These are phyloP conservation scores for Picea glauca DNA, from an alignment of 75 land plant genomes.

Conservation along the genomic window DNA sequence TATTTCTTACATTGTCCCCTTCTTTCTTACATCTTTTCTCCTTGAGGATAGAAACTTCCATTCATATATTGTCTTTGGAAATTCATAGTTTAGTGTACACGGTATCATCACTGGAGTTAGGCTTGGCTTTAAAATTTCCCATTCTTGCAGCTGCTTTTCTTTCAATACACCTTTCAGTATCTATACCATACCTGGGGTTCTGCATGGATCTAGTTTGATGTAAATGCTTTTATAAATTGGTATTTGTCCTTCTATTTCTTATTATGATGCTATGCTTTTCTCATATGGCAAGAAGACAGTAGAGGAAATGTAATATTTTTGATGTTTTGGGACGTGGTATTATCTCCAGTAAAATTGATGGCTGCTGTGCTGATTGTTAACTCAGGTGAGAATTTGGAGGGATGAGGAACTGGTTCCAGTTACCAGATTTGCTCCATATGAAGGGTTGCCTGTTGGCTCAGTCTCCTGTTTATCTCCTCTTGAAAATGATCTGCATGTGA, in stretches of 20 bases:
- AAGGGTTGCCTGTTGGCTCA: slow-evolving; percentile 14
- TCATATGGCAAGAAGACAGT: background rate
- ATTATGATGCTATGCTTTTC: background rate
- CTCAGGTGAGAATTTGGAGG: slow-evolving; percentile 24
- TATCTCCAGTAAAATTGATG: background rate
- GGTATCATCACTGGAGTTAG: background rate
- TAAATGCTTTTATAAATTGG: background rate
- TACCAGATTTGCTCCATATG: slow-evolving; percentile 14
- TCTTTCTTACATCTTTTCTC: background rate
- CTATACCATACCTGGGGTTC: background rate
- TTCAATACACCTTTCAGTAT: background rate
- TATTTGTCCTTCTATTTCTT: background rate
- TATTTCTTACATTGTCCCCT: background rate
- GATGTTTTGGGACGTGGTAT: background rate
- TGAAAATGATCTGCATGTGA: slow-evolving; percentile 16
- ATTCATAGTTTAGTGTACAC: background rate
- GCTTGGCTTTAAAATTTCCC: background rate
- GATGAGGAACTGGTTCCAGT: slow-evolving; percentile 11
- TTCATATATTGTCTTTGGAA: background rate
- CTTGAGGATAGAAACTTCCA: background rate
- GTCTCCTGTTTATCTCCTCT: slow-evolving; percentile 18
- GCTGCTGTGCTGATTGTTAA: background rate
- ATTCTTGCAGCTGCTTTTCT: background rate
- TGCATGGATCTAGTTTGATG: background rate
- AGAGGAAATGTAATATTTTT: background rate